Evolutionary conservation across 129 eudicot species (phyloP), one percentile per base, ranked within the genome.

Genomic region (Kitagawia praeruptora): DNA sequence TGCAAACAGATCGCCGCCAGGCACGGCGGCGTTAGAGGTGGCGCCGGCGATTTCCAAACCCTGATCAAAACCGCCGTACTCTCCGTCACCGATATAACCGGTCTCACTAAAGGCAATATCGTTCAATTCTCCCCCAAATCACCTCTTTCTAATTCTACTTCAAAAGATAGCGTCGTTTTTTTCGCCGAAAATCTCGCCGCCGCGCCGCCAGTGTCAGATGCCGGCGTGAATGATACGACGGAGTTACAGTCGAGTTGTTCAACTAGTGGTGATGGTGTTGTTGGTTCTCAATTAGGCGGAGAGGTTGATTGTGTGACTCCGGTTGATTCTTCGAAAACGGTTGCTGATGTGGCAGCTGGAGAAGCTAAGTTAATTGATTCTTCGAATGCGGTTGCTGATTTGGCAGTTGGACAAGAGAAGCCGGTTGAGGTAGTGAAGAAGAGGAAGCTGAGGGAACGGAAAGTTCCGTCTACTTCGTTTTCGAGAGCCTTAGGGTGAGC

Each of bases 401-500:
- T 39, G 61, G 86, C 25, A 41, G 85, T 18, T 70, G 63, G 54
- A 49, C 80, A 31, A 7, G 75, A n/a, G 38, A 82, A 78, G 48
- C 34, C 56, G 63, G 3, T 61, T 12, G 38, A 2, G 76, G 63
- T 74, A 37, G 84, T 75, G 75, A 85, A 85, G 42, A 82, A 54
- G 75, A 93, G 98, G 86, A 84, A 83, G 85, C 89, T 87, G n/a
- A 85, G 87, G 87, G 98, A 96, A 88, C 87, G 99, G 82, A 89
- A 85, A 88, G 99, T 92, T 80, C 99, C 99, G 70, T 77, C 98
- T 14, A 92, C 95, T 27, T 85, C 98, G 75, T 96, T 96, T 70
- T 89, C 97, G 18, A 89, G 99, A 82, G 97, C 93, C n/a, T 54
- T 96, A 53, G 99, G 99, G 98, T 95, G 78, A 84, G 96, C 79